Evolutionary conservation across 2,329 filamentous ascomycete genomes (phyloP).

Genomic region (Sarocladium oryzae): DNA sequence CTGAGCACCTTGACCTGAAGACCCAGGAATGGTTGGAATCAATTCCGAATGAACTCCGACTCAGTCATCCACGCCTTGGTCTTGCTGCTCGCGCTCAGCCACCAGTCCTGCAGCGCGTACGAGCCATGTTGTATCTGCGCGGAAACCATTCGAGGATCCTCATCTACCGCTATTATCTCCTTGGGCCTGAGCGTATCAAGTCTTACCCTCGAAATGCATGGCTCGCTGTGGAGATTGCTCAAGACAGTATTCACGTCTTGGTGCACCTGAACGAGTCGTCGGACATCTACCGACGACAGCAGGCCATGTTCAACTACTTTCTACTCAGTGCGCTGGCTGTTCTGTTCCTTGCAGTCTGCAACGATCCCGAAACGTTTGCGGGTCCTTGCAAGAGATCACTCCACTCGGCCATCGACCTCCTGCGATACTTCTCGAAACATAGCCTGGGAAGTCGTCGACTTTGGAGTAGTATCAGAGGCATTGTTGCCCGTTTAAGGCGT

Average conservation of each 20-base stretch:
- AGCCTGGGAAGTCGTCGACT: conserved; percentile 25
- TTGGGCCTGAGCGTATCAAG: conserved; percentile 30
- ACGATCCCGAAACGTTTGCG: conserved; percentile 35
- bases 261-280: conserved; percentile 21
- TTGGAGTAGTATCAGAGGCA: conserved; percentile 28
- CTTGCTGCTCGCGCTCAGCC: conserved; percentile 24
- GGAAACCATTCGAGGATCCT: conserved; percentile 39
- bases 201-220: conserved; percentile 27
- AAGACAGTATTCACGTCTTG: conserved; percentile 22
- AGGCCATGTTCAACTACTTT: conserved; percentile 23
- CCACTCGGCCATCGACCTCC: conserved; percentile 23
- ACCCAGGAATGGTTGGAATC: conserved; percentile 39
- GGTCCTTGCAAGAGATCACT: conserved; percentile 27
- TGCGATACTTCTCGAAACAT: conserved; percentile 25
- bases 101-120: conserved; percentile 31
- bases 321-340: conserved; percentile 23
- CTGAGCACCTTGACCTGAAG: conserved; percentile 31
- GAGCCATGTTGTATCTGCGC: conserved; percentile 36
- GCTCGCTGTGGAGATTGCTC: conserved; percentile 29
- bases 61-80: conserved; percentile 31
- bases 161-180: conserved; percentile 36
- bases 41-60: conserved; percentile 33
- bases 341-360: conserved; percentile 37
- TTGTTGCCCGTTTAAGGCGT: conserved; percentile 24
- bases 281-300: conserved; percentile 22